A percentile compares a stretch with the other conserved stretches of the same genome.
phyloP scores from a whole-genome alignment of 2,329 filamentous ascomycete genomes.

The Parafenestella ontariensis region DNA sequence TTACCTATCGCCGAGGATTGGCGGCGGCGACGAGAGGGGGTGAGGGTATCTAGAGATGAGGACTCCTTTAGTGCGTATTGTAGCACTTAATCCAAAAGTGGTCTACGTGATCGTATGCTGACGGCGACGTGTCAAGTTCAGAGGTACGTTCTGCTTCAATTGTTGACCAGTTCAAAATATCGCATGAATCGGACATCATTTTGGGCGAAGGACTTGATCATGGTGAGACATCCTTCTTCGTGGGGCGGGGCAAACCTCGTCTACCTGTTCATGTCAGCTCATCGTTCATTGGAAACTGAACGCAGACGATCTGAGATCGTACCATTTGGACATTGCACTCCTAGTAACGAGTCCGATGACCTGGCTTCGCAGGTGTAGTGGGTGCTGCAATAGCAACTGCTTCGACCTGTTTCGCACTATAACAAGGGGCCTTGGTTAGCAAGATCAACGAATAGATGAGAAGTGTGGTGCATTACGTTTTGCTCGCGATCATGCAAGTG shows the following conservation, averaged over 20 bases:
- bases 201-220: constrained; percentile 1
- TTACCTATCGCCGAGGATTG: constrained; percentile 7
- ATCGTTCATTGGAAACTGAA: too few species aligned
- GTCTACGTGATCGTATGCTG: not conserved
- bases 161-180: not conserved
- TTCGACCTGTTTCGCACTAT: constrained; percentile 22
- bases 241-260: constrained; percentile 12
- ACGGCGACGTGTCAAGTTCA: not conserved
- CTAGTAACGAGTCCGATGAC: constrained; percentile 25
- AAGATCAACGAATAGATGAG: constrained; percentile 14
- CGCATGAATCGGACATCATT: constrained; percentile 9
- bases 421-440: constrained; percentile 10
- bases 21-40: not conserved
- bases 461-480: constrained; percentile 40
- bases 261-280: constrained; percentile 4
- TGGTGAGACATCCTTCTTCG: not conserved
- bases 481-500: constrained; percentile 30
- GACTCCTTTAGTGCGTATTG: not conserved
- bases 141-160: not conserved
- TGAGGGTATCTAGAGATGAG: not conserved
- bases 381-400: constrained; percentile 4
- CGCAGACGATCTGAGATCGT: not conserved
- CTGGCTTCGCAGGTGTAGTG: constrained; percentile 10
- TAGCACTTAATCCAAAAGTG: not conserved
- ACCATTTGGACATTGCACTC: constrained; percentile 1